Conservation (phyloP, 208 protist species). For the Wallacemonas collosoma region DNA sequence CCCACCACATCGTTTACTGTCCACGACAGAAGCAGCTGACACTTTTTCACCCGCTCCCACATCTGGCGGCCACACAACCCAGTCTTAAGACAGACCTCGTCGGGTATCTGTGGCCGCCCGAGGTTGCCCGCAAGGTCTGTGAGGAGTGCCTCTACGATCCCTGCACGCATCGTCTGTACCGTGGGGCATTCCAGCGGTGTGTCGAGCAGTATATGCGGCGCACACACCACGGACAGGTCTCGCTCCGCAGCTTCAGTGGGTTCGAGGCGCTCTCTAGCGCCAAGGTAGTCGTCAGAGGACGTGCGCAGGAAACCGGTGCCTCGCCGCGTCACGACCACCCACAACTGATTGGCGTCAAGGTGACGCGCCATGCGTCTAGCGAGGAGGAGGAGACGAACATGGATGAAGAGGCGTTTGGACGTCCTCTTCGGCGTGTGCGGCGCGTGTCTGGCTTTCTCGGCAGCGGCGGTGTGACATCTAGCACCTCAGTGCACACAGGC, state of each 20-base stretch:
- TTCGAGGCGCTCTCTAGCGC: constrained; percentile 54
- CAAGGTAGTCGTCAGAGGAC: constrained; percentile 48
- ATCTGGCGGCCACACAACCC: not conserved
- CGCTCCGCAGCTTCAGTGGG: constrained; percentile 55
- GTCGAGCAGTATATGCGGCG: constrained; percentile 58
- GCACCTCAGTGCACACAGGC: too few relatives aligned
- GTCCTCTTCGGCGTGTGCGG: constrained; percentile 44
- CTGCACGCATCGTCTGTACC: constrained; percentile 51
- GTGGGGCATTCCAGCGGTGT: constrained; percentile 45
- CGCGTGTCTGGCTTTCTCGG: constrained; percentile 44
- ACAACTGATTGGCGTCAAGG: not conserved
- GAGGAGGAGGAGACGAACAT: not conserved
- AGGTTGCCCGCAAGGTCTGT: constrained; percentile 61
- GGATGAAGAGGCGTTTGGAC: constrained; percentile 23
- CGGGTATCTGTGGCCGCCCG: constrained; percentile 37
- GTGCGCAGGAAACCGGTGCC: not conserved
- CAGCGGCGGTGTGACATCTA: not conserved
- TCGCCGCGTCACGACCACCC: not conserved
- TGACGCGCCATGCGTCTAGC: not conserved
- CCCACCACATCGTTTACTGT: constrained; percentile 90
- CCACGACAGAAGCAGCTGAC: constrained; percentile 45
- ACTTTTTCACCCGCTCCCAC: constrained; percentile 56
- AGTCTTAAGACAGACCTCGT: constrained; percentile 56
- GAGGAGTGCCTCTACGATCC: constrained; percentile 69
- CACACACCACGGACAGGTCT: constrained; percentile 50